These are phyloP conservation scores for Pleurotus sapidus DNA, from an alignment of 768 basidiomycete genomes.

Conservation along the genomic window DNA sequence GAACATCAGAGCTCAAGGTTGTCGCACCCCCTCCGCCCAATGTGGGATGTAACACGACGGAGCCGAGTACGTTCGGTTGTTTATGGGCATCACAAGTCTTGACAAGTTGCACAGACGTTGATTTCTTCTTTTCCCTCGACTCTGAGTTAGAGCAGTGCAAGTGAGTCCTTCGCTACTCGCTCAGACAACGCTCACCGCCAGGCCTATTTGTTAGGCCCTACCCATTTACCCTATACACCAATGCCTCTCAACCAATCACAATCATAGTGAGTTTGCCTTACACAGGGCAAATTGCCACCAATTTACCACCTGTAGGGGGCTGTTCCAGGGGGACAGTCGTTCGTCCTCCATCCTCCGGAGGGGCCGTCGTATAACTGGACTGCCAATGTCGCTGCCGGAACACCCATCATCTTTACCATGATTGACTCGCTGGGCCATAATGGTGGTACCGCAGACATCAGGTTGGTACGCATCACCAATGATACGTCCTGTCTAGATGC, in stretches of 20 bases:
- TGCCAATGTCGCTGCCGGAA: conserved; percentile 56
- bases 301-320: conserved; percentile 38
- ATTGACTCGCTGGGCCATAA: conserved; percentile 44
- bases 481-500: conserved; percentile 51
- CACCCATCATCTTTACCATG: conserved; percentile 56
- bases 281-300: background rate
- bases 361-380: conserved; percentile 47
- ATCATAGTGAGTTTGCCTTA: conserved; percentile 38
- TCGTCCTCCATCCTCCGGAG: conserved; percentile 39
- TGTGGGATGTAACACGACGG: conserved; percentile 44
- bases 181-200: no score
- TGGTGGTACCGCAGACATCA: conserved; percentile 62
- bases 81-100: conserved; percentile 1
- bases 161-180: conserved; percentile 29
- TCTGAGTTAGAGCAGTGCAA: conserved; percentile 58
- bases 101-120: conserved; percentile 21
- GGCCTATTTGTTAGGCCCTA: conserved; percentile 34
- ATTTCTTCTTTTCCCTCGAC: conserved; percentile 48
- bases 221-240: conserved; percentile 38
- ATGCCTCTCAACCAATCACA: conserved; percentile 51
- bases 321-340: conserved; percentile 58
- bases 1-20: conserved; percentile 43
- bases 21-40: conserved; percentile 45
- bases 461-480: conserved; percentile 42
- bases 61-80: conserved; percentile 27